Evolutionary conservation across 805 yeast species (phyloP), one percentile per base, ranked within the genome.

Genomic region (Schwanniomyces yamadae): DNA sequence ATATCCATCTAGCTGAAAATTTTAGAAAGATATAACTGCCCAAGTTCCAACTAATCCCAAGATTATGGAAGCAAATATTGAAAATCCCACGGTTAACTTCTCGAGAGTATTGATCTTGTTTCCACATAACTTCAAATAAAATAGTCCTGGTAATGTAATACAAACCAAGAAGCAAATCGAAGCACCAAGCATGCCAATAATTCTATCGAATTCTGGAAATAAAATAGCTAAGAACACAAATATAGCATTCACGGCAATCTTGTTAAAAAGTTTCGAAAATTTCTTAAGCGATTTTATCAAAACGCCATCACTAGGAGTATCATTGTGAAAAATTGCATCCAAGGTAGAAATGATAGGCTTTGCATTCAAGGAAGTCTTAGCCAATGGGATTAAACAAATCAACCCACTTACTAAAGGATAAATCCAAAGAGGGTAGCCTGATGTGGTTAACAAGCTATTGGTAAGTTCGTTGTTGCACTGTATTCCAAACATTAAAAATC

Each of bases 281-380:
- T 41, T 10, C 9, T 38, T 42, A 10, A 42, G 3, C 10, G 30
- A n/a, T 9, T 27, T 36, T 4, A 35, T 33, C 19, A 47, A 39
- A 36, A 41, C 37, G 18, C 28, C 31, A 10, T 33, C 28, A 8
- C 52, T 33, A 6, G 31, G 24, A 23, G 41, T 39, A 31, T 59
- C 59, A 17, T 60, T 58, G 38, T 64, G 61, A 21, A 77, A 57
- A n/a, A 79, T 37, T 8, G 69, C 59, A 48, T 85, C 95, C 24
- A 84, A 52, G 1, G 88, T 78, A 1, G 90, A 71, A 21, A 85
- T 76, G 19, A 89, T 79, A 0, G 96, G 96, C 50, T 88, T 78
- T 9, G 90, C 85, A 46, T 82, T 82, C 26, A 88, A 69, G 0
- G 96, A 95, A 1, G 88, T 74, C 51, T 89, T 89, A 2, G 96